Base-by-base conservation (phyloP, 2,329 filamentous ascomycete species). In the Venturiaceae sp. region DNA sequence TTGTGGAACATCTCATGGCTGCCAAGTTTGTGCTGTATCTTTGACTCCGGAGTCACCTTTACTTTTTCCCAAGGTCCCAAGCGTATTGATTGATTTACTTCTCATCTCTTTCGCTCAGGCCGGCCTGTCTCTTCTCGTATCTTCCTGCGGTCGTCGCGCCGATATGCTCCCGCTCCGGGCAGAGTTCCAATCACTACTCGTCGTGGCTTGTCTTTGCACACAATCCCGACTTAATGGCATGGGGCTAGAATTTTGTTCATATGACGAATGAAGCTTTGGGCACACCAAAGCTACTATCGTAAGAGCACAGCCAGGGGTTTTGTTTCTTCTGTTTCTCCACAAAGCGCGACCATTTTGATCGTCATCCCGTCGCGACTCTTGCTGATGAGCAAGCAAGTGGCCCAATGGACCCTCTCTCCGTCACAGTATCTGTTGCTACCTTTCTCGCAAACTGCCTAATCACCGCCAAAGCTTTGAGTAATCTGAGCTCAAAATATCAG, bases 341-440 rank as follows among this genome's bases (percentile, higher is more conserved):
- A 30, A n/a, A 50, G 44, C 44, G 23, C 13, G 44, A 30, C 44
- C 26, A 13, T 41, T 50, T 16, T 30, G 26, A 50, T 50, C 26
- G 26, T 50, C 44, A n/a, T 50, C 9, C 23, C 44, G 14, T 50
- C 44, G 44, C 44, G 44, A 50, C 23, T 47, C 30, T 16, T 9
- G 21, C n/a, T 26, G 41, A 28, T 47, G 41, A 47, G 41, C 23
- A 28, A 53, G 19, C 36, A 33, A 28, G 16, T n/a, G 26, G 30
- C 6, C 52, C 4, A 56, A 58, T 58, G 55, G 55, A 58, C 13
- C 55, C 55, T 47, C 30, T 58, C 26, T 37, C 55, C 21, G 32
- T 52, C 28, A 58, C 55, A 4, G 7, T 58, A 13, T 36, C 39
- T 37, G 39, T 58, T n/a, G 44, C 55, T 32, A 34, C 44, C 39